Percentiles rank a stretch among this genome's conserved stretches.
Evolutionary conservation across 352 stramenopile species (phyloP).

Genomic region (Globisporangium abappressorium): DNA sequence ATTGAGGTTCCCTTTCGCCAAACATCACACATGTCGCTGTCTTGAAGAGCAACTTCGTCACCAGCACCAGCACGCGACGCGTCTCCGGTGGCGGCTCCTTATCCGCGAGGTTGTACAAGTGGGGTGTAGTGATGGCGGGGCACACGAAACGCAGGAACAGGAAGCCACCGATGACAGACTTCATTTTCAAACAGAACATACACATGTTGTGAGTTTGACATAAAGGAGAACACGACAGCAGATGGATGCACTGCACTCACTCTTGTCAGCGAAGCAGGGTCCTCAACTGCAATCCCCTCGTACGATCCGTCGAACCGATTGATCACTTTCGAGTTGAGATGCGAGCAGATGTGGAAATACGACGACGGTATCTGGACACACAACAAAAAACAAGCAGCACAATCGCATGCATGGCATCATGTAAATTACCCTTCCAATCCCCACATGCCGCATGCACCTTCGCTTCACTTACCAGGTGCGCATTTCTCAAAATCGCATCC

Average conservation of each 20-base stretch:
- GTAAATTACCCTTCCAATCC: too few relatives aligned
- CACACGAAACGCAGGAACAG: conserved; percentile 88
- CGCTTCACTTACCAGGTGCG: conserved; percentile 30
- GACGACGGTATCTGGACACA: conserved; percentile 51
- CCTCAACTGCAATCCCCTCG: conserved; percentile 54
- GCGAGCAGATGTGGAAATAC: conserved; percentile 77
- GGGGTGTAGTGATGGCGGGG: conserved; percentile 83
- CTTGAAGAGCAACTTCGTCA: conserved; percentile 90
- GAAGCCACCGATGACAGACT: conserved; percentile 85
- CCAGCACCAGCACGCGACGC: conserved; percentile 78
- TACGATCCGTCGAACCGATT: conserved; percentile 62
- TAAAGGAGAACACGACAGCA: not conserved
- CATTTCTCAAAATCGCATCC: conserved; percentile 74
- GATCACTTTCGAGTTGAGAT: conserved; percentile 71
- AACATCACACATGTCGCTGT: conserved; percentile 85
- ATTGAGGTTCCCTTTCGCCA: conserved; percentile 76
- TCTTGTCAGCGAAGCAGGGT: conserved; percentile 52
- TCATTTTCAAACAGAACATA: conserved; percentile 1
- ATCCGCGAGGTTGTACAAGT: conserved; percentile 79
- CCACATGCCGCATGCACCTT: too few relatives aligned
- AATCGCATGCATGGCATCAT: too few relatives aligned
- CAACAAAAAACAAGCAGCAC: not conserved
- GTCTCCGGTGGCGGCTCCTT: conserved; percentile 66
- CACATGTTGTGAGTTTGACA: not conserved
- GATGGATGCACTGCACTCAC: conserved; percentile 21